phyloP scores from a whole-genome alignment of 2,329 filamentous ascomycete genomes.

The Stachybotrys elegans region DNA sequence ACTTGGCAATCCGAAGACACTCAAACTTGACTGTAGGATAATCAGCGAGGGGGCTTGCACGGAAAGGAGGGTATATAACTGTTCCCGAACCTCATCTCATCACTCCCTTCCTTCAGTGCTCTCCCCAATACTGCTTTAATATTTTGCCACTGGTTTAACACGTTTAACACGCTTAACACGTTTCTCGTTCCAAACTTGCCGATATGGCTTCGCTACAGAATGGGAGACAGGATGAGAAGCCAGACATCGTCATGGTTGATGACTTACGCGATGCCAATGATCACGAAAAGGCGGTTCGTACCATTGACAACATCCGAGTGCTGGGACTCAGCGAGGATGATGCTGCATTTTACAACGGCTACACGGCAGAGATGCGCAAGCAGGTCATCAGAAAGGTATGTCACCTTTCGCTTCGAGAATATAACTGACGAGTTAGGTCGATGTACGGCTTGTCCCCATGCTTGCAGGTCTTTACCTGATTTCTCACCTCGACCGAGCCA shows the following conservation, averaged over 20 bases:
- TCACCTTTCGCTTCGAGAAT: background rate
- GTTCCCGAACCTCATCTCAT: too few species aligned
- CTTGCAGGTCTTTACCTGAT: constrained; percentile 54
- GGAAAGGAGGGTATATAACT: too few species aligned
- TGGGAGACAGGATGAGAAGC: too few species aligned
- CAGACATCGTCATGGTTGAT: constrained; percentile 6
- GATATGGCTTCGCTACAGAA: too few species aligned
- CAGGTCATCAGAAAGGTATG: constrained; percentile 18
- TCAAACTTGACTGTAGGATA: too few species aligned
- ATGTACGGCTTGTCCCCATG: constrained; percentile 31
- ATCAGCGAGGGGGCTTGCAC: too few species aligned
- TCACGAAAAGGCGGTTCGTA: background rate
- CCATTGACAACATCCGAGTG: constrained; percentile 22
- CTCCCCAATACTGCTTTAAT: too few species aligned
- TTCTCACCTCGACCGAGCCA: constrained; percentile 51
- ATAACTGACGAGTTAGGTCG: constrained; percentile 8
- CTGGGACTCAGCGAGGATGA: constrained; percentile 21
- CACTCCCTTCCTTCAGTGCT: too few species aligned
- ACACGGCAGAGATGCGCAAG: constrained; percentile 15
- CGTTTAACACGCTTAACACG: too few species aligned
- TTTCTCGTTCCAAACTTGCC: too few species aligned
- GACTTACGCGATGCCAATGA: background rate
- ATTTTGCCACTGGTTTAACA: too few species aligned
- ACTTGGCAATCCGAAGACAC: too few species aligned
- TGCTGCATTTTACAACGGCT: constrained; percentile 20